Evolutionary conservation across 2,329 filamentous ascomycete genomes (phyloP).

Genomic region (Trichoderma sp.): DNA sequence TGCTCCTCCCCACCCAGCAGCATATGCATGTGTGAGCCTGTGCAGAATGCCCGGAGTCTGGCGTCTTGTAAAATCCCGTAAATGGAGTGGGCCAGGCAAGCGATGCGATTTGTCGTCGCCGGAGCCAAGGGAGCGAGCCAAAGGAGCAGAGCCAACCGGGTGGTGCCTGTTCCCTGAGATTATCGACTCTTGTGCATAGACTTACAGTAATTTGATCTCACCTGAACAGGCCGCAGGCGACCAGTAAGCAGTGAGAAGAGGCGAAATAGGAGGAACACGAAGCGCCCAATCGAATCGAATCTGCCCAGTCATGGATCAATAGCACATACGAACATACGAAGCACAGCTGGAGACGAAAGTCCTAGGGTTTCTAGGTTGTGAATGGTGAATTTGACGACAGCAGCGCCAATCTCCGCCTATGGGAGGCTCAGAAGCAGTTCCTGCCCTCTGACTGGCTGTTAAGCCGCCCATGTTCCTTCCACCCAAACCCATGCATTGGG

Average conservation of each 20-base stretch:
- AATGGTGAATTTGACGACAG: neutral
- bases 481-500: conserved; percentile 23
- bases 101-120: neutral
- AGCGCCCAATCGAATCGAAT: neutral
- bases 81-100: neutral
- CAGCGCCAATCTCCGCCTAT: conserved; percentile 23
- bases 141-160: neutral
- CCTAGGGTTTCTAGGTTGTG: neutral
- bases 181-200: neutral
- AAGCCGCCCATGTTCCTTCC: conserved; percentile 19
- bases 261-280: neutral
- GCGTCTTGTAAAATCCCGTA: neutral
- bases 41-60: neutral
- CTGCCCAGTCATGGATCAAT: neutral
- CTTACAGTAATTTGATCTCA: neutral
- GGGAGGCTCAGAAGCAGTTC: conserved; percentile 23
- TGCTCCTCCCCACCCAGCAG: conserved; percentile 5
- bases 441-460: conserved; percentile 30
- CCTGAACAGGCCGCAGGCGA: neutral
- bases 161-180: neutral
- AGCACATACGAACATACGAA: neutral
- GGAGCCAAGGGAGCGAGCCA: neutral
- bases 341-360: neutral
- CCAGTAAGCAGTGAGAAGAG: neutral
- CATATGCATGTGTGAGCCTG: neutral